These are phyloP conservation scores for Macrophomina pseudophaseolina DNA, from an alignment of 2,329 filamentous ascomycete species.

Conservation along the genomic window DNA sequence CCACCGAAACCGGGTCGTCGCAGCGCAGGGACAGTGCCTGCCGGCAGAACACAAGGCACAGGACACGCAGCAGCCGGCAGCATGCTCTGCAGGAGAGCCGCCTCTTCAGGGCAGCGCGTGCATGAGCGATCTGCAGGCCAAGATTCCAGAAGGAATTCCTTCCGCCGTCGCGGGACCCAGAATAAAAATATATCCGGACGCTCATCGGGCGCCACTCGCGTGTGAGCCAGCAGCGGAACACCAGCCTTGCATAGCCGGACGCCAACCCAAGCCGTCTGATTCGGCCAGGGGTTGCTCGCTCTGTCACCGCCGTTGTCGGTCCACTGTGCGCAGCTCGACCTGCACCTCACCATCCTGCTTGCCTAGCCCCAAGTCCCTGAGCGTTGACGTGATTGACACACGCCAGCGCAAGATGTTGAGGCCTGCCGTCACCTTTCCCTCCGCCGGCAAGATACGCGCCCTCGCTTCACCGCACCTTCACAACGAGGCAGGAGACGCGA, in stretches of 20 bases:
- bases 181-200: constrained; percentile 15
- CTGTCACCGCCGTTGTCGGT: constrained; percentile 21
- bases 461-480: constrained; percentile 14
- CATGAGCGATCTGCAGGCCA: constrained; percentile 22
- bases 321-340: neutral
- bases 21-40: neutral
- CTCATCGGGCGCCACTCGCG: constrained; percentile 4
- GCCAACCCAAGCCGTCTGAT: neutral
- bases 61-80: too few species aligned
- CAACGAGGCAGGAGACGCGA: constrained; percentile 3
- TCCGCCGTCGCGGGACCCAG: constrained; percentile 16
- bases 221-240: neutral
- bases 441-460: constrained; percentile 6
- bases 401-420: too few species aligned
- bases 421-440: neutral
- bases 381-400: constrained; percentile 13
- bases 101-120: constrained; percentile 2
- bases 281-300: neutral
- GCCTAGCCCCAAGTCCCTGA: neutral
- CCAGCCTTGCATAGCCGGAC: neutral
- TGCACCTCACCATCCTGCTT: constrained; percentile 3
- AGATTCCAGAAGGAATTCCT: constrained; percentile 25
- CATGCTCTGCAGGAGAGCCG: too few species aligned
- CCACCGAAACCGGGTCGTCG: constrained; percentile 9
- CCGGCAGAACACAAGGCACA: too few species aligned